Base-by-base conservation (phyloP, 345 rosid genomes). In the Corymbia maculata region DNA sequence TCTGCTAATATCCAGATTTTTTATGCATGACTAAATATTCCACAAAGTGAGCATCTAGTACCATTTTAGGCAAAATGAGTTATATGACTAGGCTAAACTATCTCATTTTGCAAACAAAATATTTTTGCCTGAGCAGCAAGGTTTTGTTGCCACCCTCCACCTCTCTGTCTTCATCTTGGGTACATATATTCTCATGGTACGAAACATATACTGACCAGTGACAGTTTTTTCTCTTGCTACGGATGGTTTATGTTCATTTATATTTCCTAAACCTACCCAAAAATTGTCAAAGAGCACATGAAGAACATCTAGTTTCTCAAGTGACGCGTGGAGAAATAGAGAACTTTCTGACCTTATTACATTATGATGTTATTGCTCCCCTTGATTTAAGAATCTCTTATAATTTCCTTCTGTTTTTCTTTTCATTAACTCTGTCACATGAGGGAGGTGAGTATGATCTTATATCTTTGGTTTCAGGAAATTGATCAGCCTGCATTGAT, bases 401-500 rank as follows among this genome's bases (percentile, higher is more conserved):
- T 36, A 75, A 36, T 36, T 36, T 32, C 28, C 30, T 17, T 68
- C 52, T 7, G 16, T 79, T 79, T 87, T n/a, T 87, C 30, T 36
- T 59, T 8, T 86, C 75, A 86, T 79, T 47, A 30, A 32, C 55
- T 52, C 50, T 36, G 44, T 70, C 85, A n/a, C 44, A 8, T 11
- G 30, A 70, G 44, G 64, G 55, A 80, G 59, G 42, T 61, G 28
- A 66, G 22, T 85, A 52, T n/a, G 52, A 15, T 52, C 49, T 22
- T 51, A 26, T 88, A 26, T 52, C 89, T 75, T 85, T 93, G 85
- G 28, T 88, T 92, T 90, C 92, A 98, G 99, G 99, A 98, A 89
- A 98, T 97, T 87, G 99, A 97, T 90, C 99, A 97, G 90, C 98
- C 99, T 88, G 97, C 99, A 88, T 88, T 98, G 93, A 98, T 98